These are phyloP conservation scores for Chaetomium cochliodes DNA, from an alignment of 495 filamentous ascomycete species.

Conservation along the genomic window DNA sequence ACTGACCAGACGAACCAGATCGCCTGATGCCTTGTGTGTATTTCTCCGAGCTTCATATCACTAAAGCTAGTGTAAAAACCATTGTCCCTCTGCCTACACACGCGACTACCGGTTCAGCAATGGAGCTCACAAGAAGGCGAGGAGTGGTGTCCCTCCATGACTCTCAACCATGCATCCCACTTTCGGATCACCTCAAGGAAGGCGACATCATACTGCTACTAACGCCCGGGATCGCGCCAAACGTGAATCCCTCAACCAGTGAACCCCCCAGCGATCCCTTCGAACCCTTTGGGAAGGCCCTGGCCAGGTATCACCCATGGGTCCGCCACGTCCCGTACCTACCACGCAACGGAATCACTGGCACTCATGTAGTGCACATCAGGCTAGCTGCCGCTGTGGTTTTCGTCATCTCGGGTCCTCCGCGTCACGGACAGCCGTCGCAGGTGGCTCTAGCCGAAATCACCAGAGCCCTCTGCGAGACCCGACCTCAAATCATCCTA, in stretches of 20 bases:
- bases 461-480: conserved; percentile 44
- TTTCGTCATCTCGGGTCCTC: conserved; percentile 51
- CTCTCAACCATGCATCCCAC: conserved; percentile 42
- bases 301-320: conserved; percentile 54
- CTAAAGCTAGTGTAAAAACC: not conserved
- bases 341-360: conserved; percentile 56
- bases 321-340: conserved; percentile 63
- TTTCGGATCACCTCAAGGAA: conserved; percentile 42
- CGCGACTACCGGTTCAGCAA: not conserved
- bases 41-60: not conserved
- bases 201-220: conserved; percentile 57
- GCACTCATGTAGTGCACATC: conserved; percentile 59
- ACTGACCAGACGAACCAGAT: conserved; percentile 3
- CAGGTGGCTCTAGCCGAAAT: conserved; percentile 48
- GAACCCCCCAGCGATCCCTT: conserved; percentile 52
- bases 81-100: not conserved
- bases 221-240: conserved; percentile 56
- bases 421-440: conserved; percentile 36
- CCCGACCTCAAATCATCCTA: conserved; percentile 52
- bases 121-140: conserved; percentile 12
- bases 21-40: not conserved
- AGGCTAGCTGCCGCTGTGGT: conserved; percentile 54
- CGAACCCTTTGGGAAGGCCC: conserved; percentile 56
- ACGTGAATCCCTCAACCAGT: conserved; percentile 29
- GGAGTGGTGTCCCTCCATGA: conserved; percentile 34